A percentile compares a stretch with the other conserved stretches of the same genome.
Evolutionary conservation across 2,329 filamentous ascomycete species (phyloP).

Genomic region (Rhinocladiella similis): DNA sequence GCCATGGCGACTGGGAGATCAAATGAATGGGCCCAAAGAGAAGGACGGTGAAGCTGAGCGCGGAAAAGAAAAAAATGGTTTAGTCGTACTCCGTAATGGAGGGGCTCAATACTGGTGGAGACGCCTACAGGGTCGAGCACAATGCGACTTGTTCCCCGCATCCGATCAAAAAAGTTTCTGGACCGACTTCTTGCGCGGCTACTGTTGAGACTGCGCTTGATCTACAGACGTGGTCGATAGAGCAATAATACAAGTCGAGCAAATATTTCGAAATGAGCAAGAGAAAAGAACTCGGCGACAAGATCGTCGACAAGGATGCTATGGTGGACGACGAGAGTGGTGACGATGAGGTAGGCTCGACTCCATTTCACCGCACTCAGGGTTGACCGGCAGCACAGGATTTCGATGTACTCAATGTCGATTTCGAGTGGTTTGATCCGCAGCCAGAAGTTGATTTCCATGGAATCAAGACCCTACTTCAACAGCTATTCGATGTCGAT

Average conservation of each 20-base stretch:
- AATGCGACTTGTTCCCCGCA: slow-evolving; percentile 11
- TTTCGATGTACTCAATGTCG: slow-evolving; percentile 87
- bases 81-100: slow-evolving; percentile 1
- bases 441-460: slow-evolving; percentile 89
- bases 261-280: slow-evolving; percentile 26
- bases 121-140: background rate
- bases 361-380: slow-evolving; percentile 3
- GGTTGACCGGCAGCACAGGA: slow-evolving; percentile 56
- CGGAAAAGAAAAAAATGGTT: slow-evolving; percentile 1
- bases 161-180: slow-evolving; percentile 1
- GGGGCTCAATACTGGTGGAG: slow-evolving; percentile 7
- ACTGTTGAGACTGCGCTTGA: background rate
- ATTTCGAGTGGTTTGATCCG: slow-evolving; percentile 99
- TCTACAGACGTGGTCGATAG: background rate
- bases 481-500: slow-evolving; percentile 91
- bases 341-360: slow-evolving; percentile 40
- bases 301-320: slow-evolving; percentile 13
- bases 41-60: background rate
- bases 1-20: slow-evolving; percentile 20
- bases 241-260: slow-evolving; percentile 1
- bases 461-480: slow-evolving; percentile 83
- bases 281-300: slow-evolving; percentile 26
- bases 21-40: slow-evolving; percentile 6
- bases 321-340: slow-evolving; percentile 28
- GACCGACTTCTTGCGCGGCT: background rate